Evolutionary conservation across 441 rosid species (phyloP), one percentile per base, ranked within the genome.

Genomic region (Pelargonium fulgidum): DNA sequence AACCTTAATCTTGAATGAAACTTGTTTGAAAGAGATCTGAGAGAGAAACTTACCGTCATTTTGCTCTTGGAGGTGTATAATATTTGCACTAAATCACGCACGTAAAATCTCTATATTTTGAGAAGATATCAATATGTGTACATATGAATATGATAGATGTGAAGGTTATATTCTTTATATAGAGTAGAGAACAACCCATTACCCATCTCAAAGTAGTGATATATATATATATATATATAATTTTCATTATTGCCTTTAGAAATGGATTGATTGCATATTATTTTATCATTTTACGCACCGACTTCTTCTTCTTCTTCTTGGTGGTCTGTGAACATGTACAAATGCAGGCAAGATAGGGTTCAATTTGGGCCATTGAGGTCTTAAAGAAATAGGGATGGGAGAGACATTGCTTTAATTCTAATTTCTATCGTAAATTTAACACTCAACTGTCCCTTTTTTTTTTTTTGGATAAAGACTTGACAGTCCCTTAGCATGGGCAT

Each of bases 401-500:
- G 56, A 50, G 17, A 12, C 56, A 50, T 50, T n/a, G 3, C 56
- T 50, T 50, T 50, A 19, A 19, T 50, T 50, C 7, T 33, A 5
- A 5, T 3, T 33, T 33, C 39, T 33, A 33, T 33, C 39, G 6
- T 13, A 50, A 50, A 12, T 50, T 50, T n/a, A 50, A 50, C 56
- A 12, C 56, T 14, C 56, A 50, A 50, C 56, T n/a, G 56, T 50
- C 56, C 56, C 56, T 50, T 50, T 22, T 22, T 22, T 22, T 22
- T 22, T 22, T n/a, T n/a, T n/a, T n/a, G n/a, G 24, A 22, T 22
- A 22, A 22, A 22, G 24, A 12, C 56, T 14, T n/a, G n/a, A 50
- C 56, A 3, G 56, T 50, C 56, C 56, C 56, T 50, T 50, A 50
- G 56, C 56, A 50, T 50, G 56, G 56, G 56, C 17, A 50, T n/a